These are phyloP conservation scores for Leishmania mexicana DNA, from an alignment of 208 protist species.

Conservation along the genomic window DNA sequence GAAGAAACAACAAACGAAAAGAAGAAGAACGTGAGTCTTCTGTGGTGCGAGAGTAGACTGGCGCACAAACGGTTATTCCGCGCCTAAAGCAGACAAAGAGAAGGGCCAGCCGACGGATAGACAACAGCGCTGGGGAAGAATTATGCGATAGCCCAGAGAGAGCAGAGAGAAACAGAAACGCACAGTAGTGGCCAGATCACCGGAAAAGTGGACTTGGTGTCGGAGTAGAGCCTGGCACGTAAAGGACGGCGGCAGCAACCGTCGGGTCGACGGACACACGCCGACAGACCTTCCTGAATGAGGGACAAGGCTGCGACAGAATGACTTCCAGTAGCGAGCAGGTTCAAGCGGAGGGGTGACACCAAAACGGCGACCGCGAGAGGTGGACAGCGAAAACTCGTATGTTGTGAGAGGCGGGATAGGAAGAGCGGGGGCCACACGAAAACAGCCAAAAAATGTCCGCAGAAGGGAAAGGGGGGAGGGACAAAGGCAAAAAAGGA, in stretches of 20 bases:
- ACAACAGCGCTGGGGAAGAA: not conserved
- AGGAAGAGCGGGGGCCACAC: not conserved
- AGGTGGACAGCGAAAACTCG: not conserved
- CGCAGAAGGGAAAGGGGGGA: not conserved
- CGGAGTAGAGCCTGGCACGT: not conserved
- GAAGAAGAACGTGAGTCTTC: not conserved
- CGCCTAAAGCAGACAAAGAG: not conserved
- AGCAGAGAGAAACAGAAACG: not conserved
- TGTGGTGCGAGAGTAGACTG: not conserved
- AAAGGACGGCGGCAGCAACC: not conserved
- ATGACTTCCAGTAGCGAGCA: not conserved
- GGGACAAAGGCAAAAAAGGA: not conserved
- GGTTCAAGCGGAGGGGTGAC: not conserved
- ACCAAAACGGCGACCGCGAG: not conserved
- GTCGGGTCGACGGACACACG: not conserved
- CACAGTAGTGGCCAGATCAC: not conserved
- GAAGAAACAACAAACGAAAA: constrained; percentile 3
- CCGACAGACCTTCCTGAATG: not conserved
- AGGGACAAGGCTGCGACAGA: not conserved
- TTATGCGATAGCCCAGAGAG: not conserved
- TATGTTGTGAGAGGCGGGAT: not conserved
- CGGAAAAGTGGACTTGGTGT: not conserved
- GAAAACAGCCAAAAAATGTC: too few relatives aligned
- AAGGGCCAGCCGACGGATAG: not conserved
- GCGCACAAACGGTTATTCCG: not conserved